These are phyloP conservation scores for Fusarium pseudonygamai DNA, from an alignment of 2,329 filamentous ascomycete genomes.

Conservation along the genomic window DNA sequence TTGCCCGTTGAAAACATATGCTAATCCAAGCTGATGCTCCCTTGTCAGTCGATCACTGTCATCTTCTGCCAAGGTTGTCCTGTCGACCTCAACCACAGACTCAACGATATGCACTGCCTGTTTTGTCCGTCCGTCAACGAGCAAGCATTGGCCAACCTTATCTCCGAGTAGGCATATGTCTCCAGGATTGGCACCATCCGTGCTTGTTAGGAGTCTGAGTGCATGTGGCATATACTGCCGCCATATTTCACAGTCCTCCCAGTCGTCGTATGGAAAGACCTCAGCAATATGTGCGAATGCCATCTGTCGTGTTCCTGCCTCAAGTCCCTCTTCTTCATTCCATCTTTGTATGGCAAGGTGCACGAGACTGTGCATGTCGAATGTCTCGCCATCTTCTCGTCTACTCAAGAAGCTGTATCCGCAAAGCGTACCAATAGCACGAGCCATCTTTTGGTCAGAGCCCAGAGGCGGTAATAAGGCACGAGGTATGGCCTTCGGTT, in stretches of 20 bases:
- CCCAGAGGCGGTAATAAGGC: constrained; percentile 42
- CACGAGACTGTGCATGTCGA: constrained; percentile 52
- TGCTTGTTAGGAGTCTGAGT: background rate
- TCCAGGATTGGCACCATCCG: rapidly evolving
- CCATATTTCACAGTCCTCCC: background rate
- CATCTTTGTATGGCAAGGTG: constrained; percentile 46
- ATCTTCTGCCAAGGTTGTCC: background rate
- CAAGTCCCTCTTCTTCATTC: background rate
- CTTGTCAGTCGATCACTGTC: background rate
- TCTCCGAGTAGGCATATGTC: rapidly evolving
- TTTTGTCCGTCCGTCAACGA: background rate
- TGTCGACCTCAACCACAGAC: no score
- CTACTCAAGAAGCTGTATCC: constrained; percentile 46
- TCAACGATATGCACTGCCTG: no score
- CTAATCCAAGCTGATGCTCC: rapidly evolving
- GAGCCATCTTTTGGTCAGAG: constrained; percentile 28
- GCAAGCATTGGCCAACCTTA: background rate
- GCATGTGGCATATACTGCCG: background rate
- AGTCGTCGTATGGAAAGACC: background rate
- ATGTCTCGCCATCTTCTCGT: constrained; percentile 38
- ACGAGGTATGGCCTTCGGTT: constrained; percentile 51
- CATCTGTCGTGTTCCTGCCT: no score
- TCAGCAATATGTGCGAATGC: background rate
- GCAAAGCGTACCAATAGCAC: constrained; percentile 46
- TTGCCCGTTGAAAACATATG: rapidly evolving